A percentile compares a stretch with the other conserved stretches of the same genome.
These are phyloP conservation scores for Linum usitatissimum DNA, from an alignment of 345 rosid genomes.

Conservation along the genomic window DNA sequence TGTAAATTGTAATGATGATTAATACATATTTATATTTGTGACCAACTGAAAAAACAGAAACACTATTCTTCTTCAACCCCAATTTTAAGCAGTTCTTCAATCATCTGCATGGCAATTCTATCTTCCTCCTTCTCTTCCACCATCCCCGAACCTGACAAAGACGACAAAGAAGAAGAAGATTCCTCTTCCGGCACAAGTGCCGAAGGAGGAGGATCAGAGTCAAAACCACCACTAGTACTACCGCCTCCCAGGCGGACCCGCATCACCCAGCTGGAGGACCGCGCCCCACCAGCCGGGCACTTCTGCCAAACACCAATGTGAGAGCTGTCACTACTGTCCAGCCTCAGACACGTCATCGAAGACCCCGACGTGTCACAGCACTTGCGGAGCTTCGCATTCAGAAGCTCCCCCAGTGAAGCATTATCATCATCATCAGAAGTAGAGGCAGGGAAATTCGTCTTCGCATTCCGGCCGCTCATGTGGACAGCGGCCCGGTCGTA, in stretches of 20 bases:
- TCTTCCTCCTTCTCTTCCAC: neutral
- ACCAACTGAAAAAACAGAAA: too few species aligned
- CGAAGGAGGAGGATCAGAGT: neutral
- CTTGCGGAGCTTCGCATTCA: slow-evolving; percentile 46
- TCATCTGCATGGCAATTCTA: slow-evolving; percentile 1
- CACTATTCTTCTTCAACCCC: neutral
- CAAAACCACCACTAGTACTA: too few species aligned
- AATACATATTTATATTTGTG: too few species aligned
- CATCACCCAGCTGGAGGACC: slow-evolving; percentile 4
- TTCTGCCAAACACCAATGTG: slow-evolving; percentile 4
- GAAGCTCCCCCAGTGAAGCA: slow-evolving; percentile 36
- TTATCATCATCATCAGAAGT: neutral
- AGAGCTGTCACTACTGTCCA: neutral
- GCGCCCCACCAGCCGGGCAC: neutral
- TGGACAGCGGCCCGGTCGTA: slow-evolving; percentile 61
- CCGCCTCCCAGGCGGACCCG: neutral
- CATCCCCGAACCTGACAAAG: neutral
- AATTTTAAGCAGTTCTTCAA: slow-evolving; percentile 1
- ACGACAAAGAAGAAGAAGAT: neutral
- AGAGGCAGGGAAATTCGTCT: slow-evolving; percentile 50
- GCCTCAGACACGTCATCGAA: slow-evolving; percentile 2
- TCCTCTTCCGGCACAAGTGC: neutral
- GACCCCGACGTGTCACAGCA: slow-evolving; percentile 16
- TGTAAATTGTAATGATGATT: too few species aligned
- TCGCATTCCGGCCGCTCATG: slow-evolving; percentile 65